Evolutionary conservation across 164 flowering plant species (phyloP), one percentile per base, ranked within the genome.

Genomic region (Magnolia officinalis): DNA sequence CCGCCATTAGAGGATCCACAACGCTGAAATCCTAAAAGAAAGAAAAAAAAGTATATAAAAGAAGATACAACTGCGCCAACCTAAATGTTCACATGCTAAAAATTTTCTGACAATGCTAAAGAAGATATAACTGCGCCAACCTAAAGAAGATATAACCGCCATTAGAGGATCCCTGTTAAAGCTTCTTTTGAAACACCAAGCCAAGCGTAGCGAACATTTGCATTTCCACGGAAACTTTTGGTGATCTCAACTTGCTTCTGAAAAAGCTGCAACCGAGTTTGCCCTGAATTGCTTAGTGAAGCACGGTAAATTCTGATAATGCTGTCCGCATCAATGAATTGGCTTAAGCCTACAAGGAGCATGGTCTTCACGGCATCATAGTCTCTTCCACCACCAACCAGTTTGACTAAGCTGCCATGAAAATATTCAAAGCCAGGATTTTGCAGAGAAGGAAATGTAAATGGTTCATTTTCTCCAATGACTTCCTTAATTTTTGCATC

Each of bases 131-230:
- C n/a, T n/a, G n/a, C n/a, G n/a, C n/a, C n/a, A n/a, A n/a, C n/a
- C n/a, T n/a, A n/a, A n/a, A n/a, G n/a, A n/a, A n/a, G n/a, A n/a
- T n/a, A n/a, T n/a, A n/a, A n/a, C n/a, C n/a, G n/a, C n/a, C n/a
- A n/a, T n/a, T n/a, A n/a, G n/a, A n/a, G n/a, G n/a, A 92, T 81
- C 51, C 80, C 78, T 45, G 87, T 73, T 1, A 83, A 63, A 8
- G 78, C 89, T 66, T 73, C 88, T 65, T 87, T 87, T 0, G 94
- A 83, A 74, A 83, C 78, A 79, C 90, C 85, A 78, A 94, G 90
- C 99, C 99, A 96, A 20, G 94, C 99, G 90, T 82, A 88, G 9
- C 76, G 80, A 74, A 96, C 87, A 87, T 91, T 94, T 45, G 99
- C 89, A 83, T 86, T 82, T 8, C 98, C 98, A 67, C 92, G 95